These are phyloP conservation scores for Candida ulmi DNA, from an alignment of 805 yeast species.

Conservation along the genomic window DNA sequence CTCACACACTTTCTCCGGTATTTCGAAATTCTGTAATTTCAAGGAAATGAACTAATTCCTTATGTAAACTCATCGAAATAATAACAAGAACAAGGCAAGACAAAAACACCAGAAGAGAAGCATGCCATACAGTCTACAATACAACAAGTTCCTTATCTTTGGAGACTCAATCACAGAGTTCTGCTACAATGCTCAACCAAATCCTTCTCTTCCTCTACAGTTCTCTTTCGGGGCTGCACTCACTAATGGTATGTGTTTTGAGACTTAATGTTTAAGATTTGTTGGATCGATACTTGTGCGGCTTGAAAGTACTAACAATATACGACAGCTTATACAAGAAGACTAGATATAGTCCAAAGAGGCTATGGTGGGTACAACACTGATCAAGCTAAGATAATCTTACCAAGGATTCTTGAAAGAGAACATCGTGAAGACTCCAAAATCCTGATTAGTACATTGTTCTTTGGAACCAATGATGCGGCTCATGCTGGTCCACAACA, in stretches of 20 bases:
- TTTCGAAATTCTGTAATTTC: too few species aligned
- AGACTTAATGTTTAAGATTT: too few species aligned
- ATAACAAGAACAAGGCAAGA: too few species aligned
- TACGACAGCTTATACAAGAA: slow-evolving; percentile 45
- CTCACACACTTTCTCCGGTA: too few species aligned
- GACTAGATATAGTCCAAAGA: slow-evolving; percentile 61
- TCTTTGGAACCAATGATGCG: slow-evolving; percentile 81
- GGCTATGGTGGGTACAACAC: slow-evolving; percentile 79
- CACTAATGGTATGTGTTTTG: slow-evolving; percentile 19
- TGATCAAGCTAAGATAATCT: slow-evolving; percentile 47
- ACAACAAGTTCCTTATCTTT: slow-evolving; percentile 48
- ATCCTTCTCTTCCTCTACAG: slow-evolving; percentile 17
- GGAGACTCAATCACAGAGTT: slow-evolving; percentile 71
- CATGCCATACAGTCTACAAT: neutral
- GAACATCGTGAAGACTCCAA: slow-evolving; percentile 36
- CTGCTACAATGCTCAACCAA: slow-evolving; percentile 32
- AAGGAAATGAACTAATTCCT: too few species aligned
- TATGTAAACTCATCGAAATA: too few species aligned
- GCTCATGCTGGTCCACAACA: slow-evolving; percentile 37
- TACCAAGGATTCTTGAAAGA: slow-evolving; percentile 43
- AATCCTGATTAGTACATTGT: slow-evolving; percentile 46
- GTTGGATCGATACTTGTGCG: too few species aligned
- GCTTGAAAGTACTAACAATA: too few species aligned
- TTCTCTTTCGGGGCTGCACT: slow-evolving; percentile 50
- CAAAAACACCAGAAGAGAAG: too few species aligned